These are phyloP conservation scores for Artemisia annua DNA, from an alignment of 129 eudicot genomes.

Conservation along the genomic window DNA sequence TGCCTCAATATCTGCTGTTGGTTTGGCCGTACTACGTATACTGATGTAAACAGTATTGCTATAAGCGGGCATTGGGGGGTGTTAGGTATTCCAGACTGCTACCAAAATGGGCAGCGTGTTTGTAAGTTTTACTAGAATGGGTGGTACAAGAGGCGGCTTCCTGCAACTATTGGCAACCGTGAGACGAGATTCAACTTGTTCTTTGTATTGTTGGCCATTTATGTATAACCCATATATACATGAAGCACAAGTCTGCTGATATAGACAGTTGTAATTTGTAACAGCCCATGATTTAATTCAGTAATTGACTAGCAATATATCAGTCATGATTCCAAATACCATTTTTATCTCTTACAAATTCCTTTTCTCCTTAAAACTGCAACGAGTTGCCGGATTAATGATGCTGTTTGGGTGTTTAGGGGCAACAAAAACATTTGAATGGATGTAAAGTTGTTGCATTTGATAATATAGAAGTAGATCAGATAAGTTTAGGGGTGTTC, in stretches of 20 bases:
- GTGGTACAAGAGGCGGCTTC: conserved; percentile 70
- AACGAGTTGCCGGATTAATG: no score
- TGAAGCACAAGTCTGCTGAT: conserved; percentile 16
- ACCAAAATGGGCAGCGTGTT: conserved; percentile 52
- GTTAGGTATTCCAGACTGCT: conserved; percentile 44
- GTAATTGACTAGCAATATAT: conserved; percentile 22
- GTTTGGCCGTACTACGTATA: conserved; percentile 83
- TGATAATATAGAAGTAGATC: no score
- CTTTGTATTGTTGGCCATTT: conserved; percentile 28
- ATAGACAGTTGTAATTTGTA: conserved; percentile 30
- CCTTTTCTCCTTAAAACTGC: not conserved
- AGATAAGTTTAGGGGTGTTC: no score
- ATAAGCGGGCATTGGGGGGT: conserved; percentile 41
- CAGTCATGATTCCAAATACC: conserved; percentile 26
- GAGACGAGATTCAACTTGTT: not conserved
- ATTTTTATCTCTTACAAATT: not conserved
- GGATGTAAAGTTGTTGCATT: no score
- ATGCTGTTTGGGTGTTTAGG: no score
- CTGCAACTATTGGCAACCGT: conserved; percentile 74
- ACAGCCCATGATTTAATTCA: conserved; percentile 31
- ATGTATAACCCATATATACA: conserved; percentile 28
- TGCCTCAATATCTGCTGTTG: conserved; percentile 86
- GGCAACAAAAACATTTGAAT: no score
- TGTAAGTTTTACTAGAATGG: conserved; percentile 72
- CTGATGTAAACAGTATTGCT: conserved; percentile 38